phyloP scores from a whole-genome alignment of 2,329 filamentous ascomycete species.

The Beauveria sp. region DNA sequence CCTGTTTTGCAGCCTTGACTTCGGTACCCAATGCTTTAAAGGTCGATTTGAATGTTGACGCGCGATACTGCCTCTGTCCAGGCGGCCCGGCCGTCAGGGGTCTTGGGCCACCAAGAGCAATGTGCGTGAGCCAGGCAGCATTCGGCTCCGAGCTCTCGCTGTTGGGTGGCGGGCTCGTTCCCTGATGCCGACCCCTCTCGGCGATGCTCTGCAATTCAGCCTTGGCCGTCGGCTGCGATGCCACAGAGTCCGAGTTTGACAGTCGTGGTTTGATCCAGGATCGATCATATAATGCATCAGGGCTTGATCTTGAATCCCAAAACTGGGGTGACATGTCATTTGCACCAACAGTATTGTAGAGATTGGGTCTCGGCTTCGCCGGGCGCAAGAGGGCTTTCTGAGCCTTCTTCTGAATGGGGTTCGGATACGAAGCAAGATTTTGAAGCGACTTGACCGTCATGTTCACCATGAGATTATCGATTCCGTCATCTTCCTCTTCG shows the following conservation, averaged over 20 bases:
- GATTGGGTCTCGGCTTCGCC: conserved; percentile 17
- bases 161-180: conserved; percentile 7
- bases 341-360: background rate
- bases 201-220: conserved; percentile 1
- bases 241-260: conserved; percentile 7
- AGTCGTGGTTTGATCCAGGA: conserved; percentile 1
- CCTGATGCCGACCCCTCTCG: background rate
- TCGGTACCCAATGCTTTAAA: conserved; percentile 26
- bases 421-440: conserved; percentile 48
- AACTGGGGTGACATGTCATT: background rate
- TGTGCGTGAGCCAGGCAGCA: conserved; percentile 20
- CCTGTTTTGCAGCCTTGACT: conserved; percentile 16
- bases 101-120: conserved; percentile 35
- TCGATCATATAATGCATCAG: background rate
- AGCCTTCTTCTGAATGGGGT: conserved; percentile 45
- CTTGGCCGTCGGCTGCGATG: conserved; percentile 6
- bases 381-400: conserved; percentile 36
- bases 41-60: conserved; percentile 34
- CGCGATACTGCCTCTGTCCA: conserved; percentile 42
- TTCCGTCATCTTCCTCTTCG: conserved; percentile 21
- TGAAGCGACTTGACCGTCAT: conserved; percentile 41
- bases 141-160: conserved; percentile 14
- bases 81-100: conserved; percentile 49
- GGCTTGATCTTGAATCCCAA: background rate
- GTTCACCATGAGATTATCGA: conserved; percentile 27